These are phyloP conservation scores for Filosporella fistucella DNA, from an alignment of 495 filamentous ascomycete genomes.

Conservation along the genomic window DNA sequence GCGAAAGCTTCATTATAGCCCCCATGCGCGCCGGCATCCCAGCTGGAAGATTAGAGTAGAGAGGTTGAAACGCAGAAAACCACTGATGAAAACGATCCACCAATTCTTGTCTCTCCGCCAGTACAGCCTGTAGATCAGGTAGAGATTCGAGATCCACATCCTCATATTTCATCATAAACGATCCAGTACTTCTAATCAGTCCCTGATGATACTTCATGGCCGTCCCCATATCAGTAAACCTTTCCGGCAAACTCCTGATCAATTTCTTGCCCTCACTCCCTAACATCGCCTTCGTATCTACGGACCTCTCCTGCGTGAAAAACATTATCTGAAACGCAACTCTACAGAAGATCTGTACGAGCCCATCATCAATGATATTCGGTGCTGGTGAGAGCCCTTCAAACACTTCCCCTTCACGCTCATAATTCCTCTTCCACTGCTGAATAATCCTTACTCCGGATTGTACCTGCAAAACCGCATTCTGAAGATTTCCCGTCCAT, in stretches of 20 bases:
- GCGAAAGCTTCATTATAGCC: not conserved
- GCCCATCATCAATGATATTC: constrained; percentile 6
- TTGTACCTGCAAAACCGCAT: constrained; percentile 6
- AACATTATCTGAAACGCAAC: constrained; percentile 3
- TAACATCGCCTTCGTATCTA: not conserved
- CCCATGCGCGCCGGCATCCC: not conserved
- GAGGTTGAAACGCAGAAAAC: not conserved
- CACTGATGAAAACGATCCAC: not conserved
- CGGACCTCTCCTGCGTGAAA: not conserved
- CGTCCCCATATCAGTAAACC: not conserved
- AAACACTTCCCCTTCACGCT: not conserved
- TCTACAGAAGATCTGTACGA: constrained; percentile 8
- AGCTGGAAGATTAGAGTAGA: not conserved
- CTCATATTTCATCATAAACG: not conserved
- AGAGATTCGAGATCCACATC: not conserved
- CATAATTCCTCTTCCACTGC: constrained; percentile 7
- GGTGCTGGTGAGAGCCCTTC: not conserved
- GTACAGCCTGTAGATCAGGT: not conserved
- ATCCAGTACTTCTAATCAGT: not conserved
- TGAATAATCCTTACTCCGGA: constrained; percentile 15
- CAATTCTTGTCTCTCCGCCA: not conserved
- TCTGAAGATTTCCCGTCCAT: constrained; percentile 2
- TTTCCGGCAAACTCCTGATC: not conserved
- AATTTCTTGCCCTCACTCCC: not conserved
- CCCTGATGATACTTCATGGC: not conserved